phyloP scores from a whole-genome alignment of 352 stramenopile species.

The Pythium sp. region DNA sequence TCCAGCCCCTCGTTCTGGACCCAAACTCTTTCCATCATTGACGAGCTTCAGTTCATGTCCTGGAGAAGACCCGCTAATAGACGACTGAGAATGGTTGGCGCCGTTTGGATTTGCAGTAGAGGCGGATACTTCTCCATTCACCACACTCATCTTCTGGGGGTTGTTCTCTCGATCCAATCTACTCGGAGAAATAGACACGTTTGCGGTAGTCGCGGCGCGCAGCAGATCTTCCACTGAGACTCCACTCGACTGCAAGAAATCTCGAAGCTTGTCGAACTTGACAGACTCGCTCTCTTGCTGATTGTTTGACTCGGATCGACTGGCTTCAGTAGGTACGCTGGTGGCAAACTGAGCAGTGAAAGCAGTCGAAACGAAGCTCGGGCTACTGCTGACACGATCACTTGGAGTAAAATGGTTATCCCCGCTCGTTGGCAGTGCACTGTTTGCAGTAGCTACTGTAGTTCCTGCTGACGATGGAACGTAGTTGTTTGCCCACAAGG shows the following conservation, averaged over 20 bases:
- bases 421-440: not conserved
- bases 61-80: not conserved
- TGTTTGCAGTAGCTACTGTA: not conserved
- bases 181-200: conserved; percentile 28
- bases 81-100: not conserved
- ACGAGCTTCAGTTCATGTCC: not conserved
- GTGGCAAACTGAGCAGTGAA: not conserved
- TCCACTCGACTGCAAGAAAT: conserved; percentile 54
- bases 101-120: not conserved
- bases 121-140: not conserved
- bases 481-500: conserved; percentile 31
- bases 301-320: conserved; percentile 1
- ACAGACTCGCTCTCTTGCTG: conserved; percentile 13
- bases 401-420: not conserved
- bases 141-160: not conserved
- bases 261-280: conserved; percentile 58
- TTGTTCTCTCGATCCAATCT: not conserved
- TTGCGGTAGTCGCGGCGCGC: conserved; percentile 52
- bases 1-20: not conserved
- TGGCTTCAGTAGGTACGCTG: not conserved
- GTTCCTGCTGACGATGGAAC: not conserved
- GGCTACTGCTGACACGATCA: not conserved
- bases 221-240: conserved; percentile 76
- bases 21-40: not conserved
- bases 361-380: not conserved